phyloP scores from a whole-genome alignment of 2,329 filamentous ascomycete species.

The Exophiala aquamarina region DNA sequence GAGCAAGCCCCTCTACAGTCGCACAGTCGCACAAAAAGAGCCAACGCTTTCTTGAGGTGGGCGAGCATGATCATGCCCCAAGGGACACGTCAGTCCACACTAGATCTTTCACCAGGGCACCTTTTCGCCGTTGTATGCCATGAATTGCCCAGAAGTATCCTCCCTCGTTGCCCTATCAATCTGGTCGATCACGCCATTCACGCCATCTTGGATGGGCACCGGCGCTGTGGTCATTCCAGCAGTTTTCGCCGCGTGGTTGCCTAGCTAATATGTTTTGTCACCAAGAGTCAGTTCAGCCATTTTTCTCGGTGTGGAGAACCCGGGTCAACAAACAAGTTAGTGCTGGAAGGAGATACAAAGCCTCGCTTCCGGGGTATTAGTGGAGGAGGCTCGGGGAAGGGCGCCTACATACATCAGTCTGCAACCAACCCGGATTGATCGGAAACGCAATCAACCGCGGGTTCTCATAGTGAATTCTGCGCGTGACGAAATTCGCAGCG shows the following conservation, averaged over 20 bases:
- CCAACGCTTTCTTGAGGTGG: too few relatives aligned
- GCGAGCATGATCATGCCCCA: too few relatives aligned
- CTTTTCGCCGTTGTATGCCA: constrained; percentile 6
- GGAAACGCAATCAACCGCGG: constrained; percentile 11
- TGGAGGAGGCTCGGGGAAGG: background rate
- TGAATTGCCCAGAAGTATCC: constrained; percentile 12
- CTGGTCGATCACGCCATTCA: constrained; percentile 4
- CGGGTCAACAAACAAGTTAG: too few relatives aligned
- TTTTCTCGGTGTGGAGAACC: background rate
- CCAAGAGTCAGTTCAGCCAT: background rate
- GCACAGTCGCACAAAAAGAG: too few relatives aligned
- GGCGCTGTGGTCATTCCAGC: background rate
- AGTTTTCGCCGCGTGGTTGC: background rate
- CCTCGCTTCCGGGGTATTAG: too few relatives aligned
- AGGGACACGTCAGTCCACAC: too few relatives aligned
- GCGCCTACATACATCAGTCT: background rate
- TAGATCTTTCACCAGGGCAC: constrained; percentile 8
- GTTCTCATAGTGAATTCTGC: constrained; percentile 43
- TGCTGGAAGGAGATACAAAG: too few relatives aligned
- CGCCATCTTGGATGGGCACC: constrained; percentile 1
- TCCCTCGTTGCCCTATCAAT: constrained; percentile 16
- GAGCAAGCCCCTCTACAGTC: too few relatives aligned
- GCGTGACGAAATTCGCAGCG: constrained; percentile 63
- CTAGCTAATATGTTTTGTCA: background rate
- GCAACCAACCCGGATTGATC: constrained; percentile 5